phyloP scores from a whole-genome alignment of 139 green algal species.

The Chlorokybus atmophyticus region DNA sequence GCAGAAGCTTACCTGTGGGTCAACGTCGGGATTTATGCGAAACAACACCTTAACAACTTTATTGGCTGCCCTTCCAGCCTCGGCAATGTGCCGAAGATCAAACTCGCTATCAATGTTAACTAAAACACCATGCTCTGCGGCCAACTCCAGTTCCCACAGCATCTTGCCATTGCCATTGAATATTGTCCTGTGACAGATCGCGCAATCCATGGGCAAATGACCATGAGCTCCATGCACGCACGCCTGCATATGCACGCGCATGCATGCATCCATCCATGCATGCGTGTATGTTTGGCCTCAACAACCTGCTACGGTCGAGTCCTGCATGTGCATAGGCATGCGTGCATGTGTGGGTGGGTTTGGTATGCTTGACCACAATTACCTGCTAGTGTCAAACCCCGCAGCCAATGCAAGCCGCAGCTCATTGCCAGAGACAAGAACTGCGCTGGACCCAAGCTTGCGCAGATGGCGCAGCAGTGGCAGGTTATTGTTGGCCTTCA shows the following conservation, averaged over 20 bases:
- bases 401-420: slow-evolving; percentile 67
- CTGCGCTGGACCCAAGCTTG: slow-evolving; percentile 49
- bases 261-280: not conserved
- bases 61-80: slow-evolving; percentile 31
- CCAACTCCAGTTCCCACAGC: slow-evolving; percentile 77
- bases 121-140: slow-evolving; percentile 65
- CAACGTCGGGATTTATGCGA: slow-evolving; percentile 95
- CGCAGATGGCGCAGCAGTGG: slow-evolving; percentile 70
- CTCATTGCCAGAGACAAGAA: slow-evolving; percentile 93
- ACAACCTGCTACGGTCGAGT: too few species aligned
- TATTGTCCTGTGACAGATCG: slow-evolving; percentile 24
- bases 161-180: slow-evolving; percentile 96
- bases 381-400: slow-evolving; percentile 79
- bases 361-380: too few species aligned
- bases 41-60: slow-evolving; percentile 54
- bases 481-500: slow-evolving; percentile 98
- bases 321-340: too few species aligned
- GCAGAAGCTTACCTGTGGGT: slow-evolving; percentile 78
- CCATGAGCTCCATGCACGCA: too few species aligned
- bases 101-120: slow-evolving; percentile 95
- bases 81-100: slow-evolving; percentile 70
- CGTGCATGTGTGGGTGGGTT: too few species aligned
- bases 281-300: not conserved
- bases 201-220: too few species aligned
- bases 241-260: too few species aligned